phyloP scores from a whole-genome alignment of 805 yeast species.

The Wickerhamomyces pijperi region DNA sequence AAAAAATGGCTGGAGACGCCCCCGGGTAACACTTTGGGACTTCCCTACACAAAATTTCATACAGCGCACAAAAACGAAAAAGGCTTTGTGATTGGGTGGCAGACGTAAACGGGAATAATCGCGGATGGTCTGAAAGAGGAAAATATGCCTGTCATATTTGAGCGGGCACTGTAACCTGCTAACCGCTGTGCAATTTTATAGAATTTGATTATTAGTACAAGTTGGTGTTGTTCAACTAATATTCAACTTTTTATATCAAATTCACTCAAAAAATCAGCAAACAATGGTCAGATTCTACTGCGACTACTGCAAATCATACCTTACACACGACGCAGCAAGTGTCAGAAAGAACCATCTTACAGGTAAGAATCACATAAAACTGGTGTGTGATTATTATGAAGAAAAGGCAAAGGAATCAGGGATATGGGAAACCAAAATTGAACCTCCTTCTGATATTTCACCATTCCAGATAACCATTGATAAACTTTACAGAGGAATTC shows the following conservation, averaged over 20 bases:
- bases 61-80: not conserved
- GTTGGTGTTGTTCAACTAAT: too few species aligned
- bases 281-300: conserved; percentile 64
- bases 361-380: conserved; percentile 66
- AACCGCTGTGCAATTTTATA: too few species aligned
- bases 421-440: conserved; percentile 16
- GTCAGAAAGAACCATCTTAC: conserved; percentile 71
- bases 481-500: conserved; percentile 18
- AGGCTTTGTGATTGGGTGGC: not conserved
- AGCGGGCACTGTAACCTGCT: too few species aligned
- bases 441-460: conserved; percentile 7
- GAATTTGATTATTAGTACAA: too few species aligned
- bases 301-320: conserved; percentile 71
- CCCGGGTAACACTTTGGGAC: not conserved
- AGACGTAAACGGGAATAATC: not conserved
- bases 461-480: conserved; percentile 12
- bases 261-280: too few species aligned
- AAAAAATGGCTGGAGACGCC: not conserved
- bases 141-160: not conserved
- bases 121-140: not conserved
- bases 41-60: too few species aligned
- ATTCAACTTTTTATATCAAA: too few species aligned
- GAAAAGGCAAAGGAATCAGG: conserved; percentile 23
- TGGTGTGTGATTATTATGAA: conserved; percentile 69
- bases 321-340: conserved; percentile 83